Evolutionary conservation across 331 rosid species (phyloP).

Genomic region (Dryas integrifolia): DNA sequence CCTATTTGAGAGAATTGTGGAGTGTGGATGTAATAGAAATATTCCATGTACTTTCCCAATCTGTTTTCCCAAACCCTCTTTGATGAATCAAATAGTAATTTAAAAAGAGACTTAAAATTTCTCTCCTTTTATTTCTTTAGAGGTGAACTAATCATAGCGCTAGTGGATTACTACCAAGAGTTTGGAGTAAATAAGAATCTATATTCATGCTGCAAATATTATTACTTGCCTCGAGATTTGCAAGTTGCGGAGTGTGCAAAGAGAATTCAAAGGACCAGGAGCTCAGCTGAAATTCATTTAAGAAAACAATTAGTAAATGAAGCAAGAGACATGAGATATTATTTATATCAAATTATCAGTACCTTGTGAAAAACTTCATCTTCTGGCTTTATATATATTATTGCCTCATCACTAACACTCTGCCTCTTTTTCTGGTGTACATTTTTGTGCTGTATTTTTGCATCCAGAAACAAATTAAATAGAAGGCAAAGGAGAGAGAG

Average conservation of each 20-base stretch:
- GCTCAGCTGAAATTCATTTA: constrained; percentile 56
- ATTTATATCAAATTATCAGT: constrained; percentile 2
- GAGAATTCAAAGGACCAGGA: constrained; percentile 70
- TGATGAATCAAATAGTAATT: background rate
- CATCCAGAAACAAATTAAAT: constrained; percentile 16
- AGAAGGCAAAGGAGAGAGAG: background rate
- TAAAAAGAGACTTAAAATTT: background rate
- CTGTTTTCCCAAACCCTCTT: background rate
- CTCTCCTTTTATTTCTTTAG: background rate
- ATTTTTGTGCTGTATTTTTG: constrained; percentile 49
- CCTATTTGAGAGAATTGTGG: background rate
- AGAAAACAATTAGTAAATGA: constrained; percentile 24
- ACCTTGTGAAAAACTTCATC: constrained; percentile 86
- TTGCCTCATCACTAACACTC: constrained; percentile 36
- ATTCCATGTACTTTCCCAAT: background rate
- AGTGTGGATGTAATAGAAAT: background rate
- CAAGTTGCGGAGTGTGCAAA: constrained; percentile 45
- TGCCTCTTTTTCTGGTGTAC: constrained; percentile 40
- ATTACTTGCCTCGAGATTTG: constrained; percentile 69
- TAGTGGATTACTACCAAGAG: background rate
- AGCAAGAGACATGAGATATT: background rate
- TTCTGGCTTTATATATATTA: constrained; percentile 69
- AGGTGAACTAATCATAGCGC: background rate
- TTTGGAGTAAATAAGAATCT: background rate
- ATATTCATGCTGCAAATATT: constrained; percentile 8